Conservation (phyloP, 768 basidiomycete genomes). For the Mycena galopus region DNA sequence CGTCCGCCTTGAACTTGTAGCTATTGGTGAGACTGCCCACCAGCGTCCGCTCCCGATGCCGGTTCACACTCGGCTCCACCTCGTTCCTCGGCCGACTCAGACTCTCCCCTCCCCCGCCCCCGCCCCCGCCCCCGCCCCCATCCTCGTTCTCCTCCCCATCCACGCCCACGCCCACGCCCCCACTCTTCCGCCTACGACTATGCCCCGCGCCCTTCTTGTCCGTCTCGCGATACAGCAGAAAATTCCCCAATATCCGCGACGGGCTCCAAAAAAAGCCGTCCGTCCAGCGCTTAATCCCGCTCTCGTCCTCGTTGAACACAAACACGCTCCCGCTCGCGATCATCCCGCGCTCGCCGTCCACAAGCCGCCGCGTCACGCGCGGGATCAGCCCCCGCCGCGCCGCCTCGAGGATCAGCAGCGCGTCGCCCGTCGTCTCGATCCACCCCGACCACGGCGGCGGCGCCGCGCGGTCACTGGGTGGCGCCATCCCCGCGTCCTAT, state of each 20-base stretch:
- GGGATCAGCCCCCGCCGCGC: constrained; percentile 92
- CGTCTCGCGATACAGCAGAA: constrained; percentile 94
- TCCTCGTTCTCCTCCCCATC: constrained; percentile 45
- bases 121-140: constrained; percentile 40
- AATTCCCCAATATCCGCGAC: constrained; percentile 92
- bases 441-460: constrained; percentile 96
- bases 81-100: constrained; percentile 78
- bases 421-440: constrained; percentile 96
- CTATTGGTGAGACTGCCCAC: constrained; percentile 94
- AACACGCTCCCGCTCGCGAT: constrained; percentile 95
- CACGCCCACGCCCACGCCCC: constrained; percentile 49
- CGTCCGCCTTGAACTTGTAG: constrained; percentile 93
- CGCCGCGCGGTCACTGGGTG: constrained; percentile 54
- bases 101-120: constrained; percentile 53
- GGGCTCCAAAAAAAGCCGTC: constrained; percentile 98
- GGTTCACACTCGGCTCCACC: constrained; percentile 61
- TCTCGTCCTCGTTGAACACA: constrained; percentile 97
- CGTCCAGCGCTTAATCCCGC: constrained; percentile 98
- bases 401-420: constrained; percentile 96
- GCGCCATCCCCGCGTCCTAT: too few species aligned
- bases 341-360: constrained; percentile 93
- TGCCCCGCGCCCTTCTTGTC: constrained; percentile 84
- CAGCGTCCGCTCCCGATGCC: constrained; percentile 82
- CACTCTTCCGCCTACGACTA: constrained; percentile 54
- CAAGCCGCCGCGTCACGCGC: constrained; percentile 90